These are phyloP conservation scores for Endoconidiophora polonica DNA, from an alignment of 2,329 filamentous ascomycete genomes.

Conservation along the genomic window DNA sequence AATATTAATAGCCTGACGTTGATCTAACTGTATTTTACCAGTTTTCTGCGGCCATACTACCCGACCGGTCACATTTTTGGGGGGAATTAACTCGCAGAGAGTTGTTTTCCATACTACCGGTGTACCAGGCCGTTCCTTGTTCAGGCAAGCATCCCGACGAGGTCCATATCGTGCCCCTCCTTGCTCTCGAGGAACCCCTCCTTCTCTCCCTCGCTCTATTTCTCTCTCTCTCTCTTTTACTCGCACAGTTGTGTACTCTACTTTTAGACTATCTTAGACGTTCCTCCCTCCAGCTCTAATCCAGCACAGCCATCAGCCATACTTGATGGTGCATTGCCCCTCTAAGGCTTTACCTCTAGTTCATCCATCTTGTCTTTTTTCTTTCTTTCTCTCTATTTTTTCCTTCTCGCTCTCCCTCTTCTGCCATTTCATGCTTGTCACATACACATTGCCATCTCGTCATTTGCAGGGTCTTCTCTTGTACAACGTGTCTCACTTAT, in stretches of 20 bases:
- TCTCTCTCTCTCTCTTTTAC: slow-evolving; percentile 3
- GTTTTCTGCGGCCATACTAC: too few relatives aligned
- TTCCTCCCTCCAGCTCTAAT: not conserved
- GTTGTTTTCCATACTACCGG: slow-evolving; percentile 1
- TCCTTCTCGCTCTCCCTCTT: not conserved
- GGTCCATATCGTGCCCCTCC: slow-evolving; percentile 3
- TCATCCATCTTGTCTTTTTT: slow-evolving; percentile 1
- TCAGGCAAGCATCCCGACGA: slow-evolving; percentile 5
- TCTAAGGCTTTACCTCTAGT: not conserved
- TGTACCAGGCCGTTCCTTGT: slow-evolving; percentile 9
- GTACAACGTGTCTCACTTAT: too few relatives aligned
- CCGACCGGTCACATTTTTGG: too few relatives aligned
- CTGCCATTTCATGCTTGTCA: not conserved
- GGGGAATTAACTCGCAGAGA: not conserved
- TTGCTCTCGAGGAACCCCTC: slow-evolving; percentile 4
- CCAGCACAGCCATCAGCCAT: not conserved
- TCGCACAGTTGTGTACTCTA: not conserved
- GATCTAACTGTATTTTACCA: too few relatives aligned
- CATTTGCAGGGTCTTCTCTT: not conserved
- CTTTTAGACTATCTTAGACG: not conserved
- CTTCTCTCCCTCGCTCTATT: slow-evolving; percentile 3
- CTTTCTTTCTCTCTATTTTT: not conserved
- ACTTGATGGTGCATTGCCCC: not conserved
- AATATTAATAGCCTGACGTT: too few relatives aligned
- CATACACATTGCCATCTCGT: not conserved